Conservation (phyloP, 78 protist species). For the Anaeramoeba flamelloides region DNA sequence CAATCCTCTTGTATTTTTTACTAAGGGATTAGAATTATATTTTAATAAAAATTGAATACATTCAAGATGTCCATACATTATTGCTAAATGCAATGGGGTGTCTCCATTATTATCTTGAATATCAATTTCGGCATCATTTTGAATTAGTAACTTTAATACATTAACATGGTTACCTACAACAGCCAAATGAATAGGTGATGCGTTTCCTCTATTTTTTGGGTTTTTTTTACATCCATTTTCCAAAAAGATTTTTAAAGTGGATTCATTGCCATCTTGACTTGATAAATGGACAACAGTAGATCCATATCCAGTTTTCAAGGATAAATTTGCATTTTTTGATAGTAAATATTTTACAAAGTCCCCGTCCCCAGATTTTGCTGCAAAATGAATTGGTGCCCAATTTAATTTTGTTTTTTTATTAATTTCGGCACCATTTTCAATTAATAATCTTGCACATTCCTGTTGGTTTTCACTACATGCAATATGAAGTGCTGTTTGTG, state of each 20-base stretch:
- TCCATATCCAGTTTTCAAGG: neutral
- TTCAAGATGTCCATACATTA: neutral
- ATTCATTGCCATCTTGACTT: neutral
- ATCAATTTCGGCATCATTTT: neutral
- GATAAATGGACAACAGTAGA: neutral
- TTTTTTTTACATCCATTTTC: neutral
- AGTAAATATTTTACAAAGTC: neutral
- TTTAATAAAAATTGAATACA: neutral
- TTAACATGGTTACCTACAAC: neutral
- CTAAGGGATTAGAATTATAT: no score
- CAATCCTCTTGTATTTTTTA: no score
- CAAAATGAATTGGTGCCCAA: slow-evolving; percentile 1
- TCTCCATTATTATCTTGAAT: neutral
- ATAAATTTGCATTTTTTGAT: neutral
- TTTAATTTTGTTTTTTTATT: neutral
- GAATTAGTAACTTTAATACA: neutral
- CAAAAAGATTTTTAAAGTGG: neutral
- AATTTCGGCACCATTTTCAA: neutral
- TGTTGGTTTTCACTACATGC: neutral
- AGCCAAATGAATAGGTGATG: neutral
- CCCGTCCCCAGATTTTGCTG: neutral
- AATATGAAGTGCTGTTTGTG: neutral
- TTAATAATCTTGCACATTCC: neutral
- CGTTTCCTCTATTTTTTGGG: neutral
- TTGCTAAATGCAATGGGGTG: neutral